Base-by-base conservation (phyloP, 768 basidiomycete species). In the Punctularia strigosozonata region DNA sequence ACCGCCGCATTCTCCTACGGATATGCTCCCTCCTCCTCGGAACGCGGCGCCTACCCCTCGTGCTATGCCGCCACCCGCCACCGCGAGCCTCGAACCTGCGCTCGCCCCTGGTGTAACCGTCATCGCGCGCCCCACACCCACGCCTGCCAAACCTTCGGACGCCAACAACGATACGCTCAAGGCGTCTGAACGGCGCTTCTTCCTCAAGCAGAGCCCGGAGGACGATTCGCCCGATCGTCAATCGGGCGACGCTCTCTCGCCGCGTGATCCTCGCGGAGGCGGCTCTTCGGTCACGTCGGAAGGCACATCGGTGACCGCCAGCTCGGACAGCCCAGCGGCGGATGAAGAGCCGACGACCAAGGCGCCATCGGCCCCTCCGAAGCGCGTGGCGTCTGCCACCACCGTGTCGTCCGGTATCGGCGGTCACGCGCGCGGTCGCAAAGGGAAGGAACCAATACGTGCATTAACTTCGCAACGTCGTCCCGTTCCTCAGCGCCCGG, bases 201-300 rank as follows among this genome's bases (percentile, higher is more conserved):
- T 70, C 56, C 48, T 69, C 13, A 62, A 59, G 40, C 60, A 66
- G 22, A 67, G 66, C 6, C 66, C 67, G 14, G 64, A 61, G 4
- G 48, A 53, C 26, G 53, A 37, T 17, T 66, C 64, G 0, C 58
- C 60, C 23, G 66, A 66, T 36, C 54, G 52, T 18, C 13, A 8
- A 19, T 12, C 12, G 33, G n/a, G n/a, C n/a, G n/a, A n/a, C n/a
- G n/a, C n/a, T n/a, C n/a, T n/a, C n/a, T n/a, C n/a, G n/a, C n/a
- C n/a, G n/a, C n/a, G n/a, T n/a, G n/a, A n/a, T n/a, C n/a, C n/a
- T n/a, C n/a, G n/a, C n/a, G n/a, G n/a, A n/a, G n/a, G n/a, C n/a
- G n/a, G n/a, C n/a, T n/a, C n/a, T n/a, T n/a, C n/a, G n/a, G n/a
- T n/a, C n/a, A n/a, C n/a, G n/a, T n/a, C n/a, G n/a, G n/a, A n/a